A percentile compares a stretch with the other conserved stretches of the same genome.
phyloP scores from a whole-genome alignment of 345 rosid species.

The Eucalyptus pauciflora region DNA sequence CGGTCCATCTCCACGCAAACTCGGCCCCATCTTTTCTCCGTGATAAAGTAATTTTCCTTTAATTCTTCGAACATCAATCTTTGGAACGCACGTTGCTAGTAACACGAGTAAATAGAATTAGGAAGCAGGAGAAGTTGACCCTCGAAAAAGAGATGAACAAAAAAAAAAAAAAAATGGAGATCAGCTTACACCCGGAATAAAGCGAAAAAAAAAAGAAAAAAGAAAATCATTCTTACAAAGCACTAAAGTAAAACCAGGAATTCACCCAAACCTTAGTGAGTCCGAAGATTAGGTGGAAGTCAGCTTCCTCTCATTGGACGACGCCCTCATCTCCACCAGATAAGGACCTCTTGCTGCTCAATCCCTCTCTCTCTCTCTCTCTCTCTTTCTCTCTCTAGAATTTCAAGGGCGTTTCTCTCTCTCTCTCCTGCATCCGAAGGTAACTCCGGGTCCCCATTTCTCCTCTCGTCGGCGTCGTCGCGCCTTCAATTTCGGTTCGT shows the following conservation, averaged over 20 bases:
- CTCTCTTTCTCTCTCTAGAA: background rate
- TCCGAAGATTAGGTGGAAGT: background rate
- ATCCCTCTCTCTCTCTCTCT: background rate
- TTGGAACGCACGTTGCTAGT: background rate
- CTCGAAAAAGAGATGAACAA: background rate
- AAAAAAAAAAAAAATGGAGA: background rate
- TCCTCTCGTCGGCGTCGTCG: background rate
- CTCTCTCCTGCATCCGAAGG: background rate
- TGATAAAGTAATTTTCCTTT: background rate
- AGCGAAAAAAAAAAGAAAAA: accelerated
- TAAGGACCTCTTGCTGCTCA: background rate
- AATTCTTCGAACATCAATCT: background rate
- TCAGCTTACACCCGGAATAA: background rate
- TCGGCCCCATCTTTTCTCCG: background rate
- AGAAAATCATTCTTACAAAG: background rate
- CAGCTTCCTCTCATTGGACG: background rate
- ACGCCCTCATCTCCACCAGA: background rate
- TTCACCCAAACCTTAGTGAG: background rate
- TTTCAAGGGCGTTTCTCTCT: background rate
- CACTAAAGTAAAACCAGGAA: background rate
- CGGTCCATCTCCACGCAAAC: background rate
- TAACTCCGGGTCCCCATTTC: background rate
- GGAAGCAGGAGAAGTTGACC: background rate
- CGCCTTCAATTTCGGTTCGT: background rate
- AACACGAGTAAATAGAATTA: background rate